Evolutionary conservation across 495 filamentous ascomycete genomes (phyloP), one percentile per base, ranked within the genome.

Genomic region (Neurospora discreta): DNA sequence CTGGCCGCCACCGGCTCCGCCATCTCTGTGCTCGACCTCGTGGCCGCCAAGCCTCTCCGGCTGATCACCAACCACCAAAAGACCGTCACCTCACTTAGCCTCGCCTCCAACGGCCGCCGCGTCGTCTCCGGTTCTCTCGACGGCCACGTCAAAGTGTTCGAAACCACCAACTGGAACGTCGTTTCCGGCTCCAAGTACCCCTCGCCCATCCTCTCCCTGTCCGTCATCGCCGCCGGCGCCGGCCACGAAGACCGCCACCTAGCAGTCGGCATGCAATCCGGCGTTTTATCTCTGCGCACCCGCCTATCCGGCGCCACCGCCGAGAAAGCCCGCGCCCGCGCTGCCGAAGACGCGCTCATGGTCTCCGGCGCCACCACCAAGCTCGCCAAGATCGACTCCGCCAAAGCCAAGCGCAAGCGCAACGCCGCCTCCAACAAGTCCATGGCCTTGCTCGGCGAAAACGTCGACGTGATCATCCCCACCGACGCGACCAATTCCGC

Each of bases 101-200:
- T 87, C n/a, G 95, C 93, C 0, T 92, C 91, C 39, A 89, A 92
- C 74, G 89, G 90, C 20, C 88, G 89, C 8, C 87, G 96, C 60
- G 84, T 99, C 68, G 87, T 99, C 72, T 92, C 88, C 78, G 96
- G 93, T 79, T 91, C 89, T 18, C 84, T 99, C 40, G 95, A 99
- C 80, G 96, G 96, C 16, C 95, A 98, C 78, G 87, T 99, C 81
- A 99, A 99, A 83, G 87, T 98, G 43, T 97, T 95, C 74, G 95
- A 98, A 81, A 95, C 94, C 2, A 88, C 88, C 0, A 88, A 85
- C 38, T 99, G 96, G 96, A 95, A 97, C 77, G 89, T 98, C 6
- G 93, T 97, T 5, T 89, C 92, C 38, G 94, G 93, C 42, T 89
- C 91, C 69, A 98, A 98, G 80, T 99, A 98, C 82, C 90, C 92